Evolutionary conservation across 225 moss, liverwort and hornwort genomes (phyloP), one percentile per base, ranked within the genome.

Genomic region (Takakia lepidozioides): DNA sequence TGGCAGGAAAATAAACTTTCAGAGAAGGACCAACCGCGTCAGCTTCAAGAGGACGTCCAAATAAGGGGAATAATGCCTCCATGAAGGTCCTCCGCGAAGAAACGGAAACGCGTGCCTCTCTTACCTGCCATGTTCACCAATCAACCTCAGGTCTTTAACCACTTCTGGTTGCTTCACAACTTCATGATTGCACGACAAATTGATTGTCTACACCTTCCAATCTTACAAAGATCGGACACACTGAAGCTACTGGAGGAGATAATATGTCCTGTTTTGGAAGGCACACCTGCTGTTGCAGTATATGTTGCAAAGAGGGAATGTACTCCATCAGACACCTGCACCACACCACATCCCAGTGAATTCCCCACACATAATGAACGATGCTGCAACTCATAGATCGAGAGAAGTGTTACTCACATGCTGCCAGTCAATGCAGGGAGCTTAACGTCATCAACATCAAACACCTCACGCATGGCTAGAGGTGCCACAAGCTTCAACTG

Each of bases 261-360:
- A 1, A 24, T n/a, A n/a, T n/a, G n/a, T n/a, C n/a, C n/a, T n/a
- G n/a, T n/a, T n/a, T n/a, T n/a, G n/a, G 10, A 19, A 1, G 19
- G 40, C 36, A 43, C 19, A 95, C 93, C 93, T 95, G 93, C 42
- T 65, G 75, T 60, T 82, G 71, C 49, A 95, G 58, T 49, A 59
- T 72, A 27, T 73, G 64, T 75, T 90, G 84, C 43, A 95, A 54
- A 26, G 59, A 74, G 13, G 93, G 93, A 49, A 84, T 59, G 59
- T 89, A 95, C 64, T 89, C 93, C 89, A 90, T 82, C 27, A 95
- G 72, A 67, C 93, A 95, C 86, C 93, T 95, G 63, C 48, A 30
- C 18, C 17, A 57, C 32, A 6, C 32, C 32, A 15, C 24, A 26
- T 27, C 15, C 11, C 26, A 26, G 9, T 9, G 15, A 51, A 51